A percentile compares a stretch with the other conserved stretches of the same genome.
These are phyloP conservation scores for Zygnema circumcarinatum DNA, from an alignment of 139 green algal genomes.

Conservation along the genomic window DNA sequence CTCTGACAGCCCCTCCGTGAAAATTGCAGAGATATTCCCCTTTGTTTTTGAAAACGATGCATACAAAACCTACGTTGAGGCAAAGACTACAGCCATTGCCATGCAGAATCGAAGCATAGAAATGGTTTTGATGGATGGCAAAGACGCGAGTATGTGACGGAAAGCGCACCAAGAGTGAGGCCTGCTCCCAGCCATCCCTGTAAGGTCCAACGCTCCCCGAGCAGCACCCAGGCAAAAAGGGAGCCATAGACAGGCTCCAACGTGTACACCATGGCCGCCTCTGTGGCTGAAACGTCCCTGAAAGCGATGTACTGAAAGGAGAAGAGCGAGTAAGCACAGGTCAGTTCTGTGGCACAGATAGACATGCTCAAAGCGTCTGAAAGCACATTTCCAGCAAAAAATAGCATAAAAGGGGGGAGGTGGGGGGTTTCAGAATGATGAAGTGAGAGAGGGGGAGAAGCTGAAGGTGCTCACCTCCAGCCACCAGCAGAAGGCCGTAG, in stretches of 20 bases:
- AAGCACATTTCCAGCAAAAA: not conserved
- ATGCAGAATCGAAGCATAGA: too few species aligned
- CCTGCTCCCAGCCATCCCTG: constrained; percentile 66
- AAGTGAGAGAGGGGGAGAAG: too few species aligned
- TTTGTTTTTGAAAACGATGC: too few species aligned
- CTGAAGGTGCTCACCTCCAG: constrained; percentile 63
- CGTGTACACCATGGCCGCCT: constrained; percentile 74
- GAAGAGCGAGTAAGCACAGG: not conserved
- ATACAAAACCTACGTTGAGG: too few species aligned
- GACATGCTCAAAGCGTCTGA: too few species aligned
- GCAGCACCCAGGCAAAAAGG: constrained; percentile 66
- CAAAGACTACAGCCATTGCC: too few species aligned
- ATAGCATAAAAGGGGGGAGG: not conserved
- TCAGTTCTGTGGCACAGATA: too few species aligned
- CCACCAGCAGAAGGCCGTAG: constrained; percentile 68
- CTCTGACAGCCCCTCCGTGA: too few species aligned
- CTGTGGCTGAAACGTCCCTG: constrained; percentile 58
- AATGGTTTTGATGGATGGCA: too few species aligned
- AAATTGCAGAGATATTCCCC: too few species aligned
- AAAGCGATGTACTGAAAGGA: constrained; percentile 55
- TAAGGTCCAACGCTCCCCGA: constrained; percentile 68
- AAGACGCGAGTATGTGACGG: too few species aligned
- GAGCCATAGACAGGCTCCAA: constrained; percentile 74
- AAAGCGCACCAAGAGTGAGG: constrained; percentile 59
- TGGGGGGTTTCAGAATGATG: too few species aligned